Conservation (phyloP, 139 green algal species). For the Chlorokybus atmophyticus region DNA sequence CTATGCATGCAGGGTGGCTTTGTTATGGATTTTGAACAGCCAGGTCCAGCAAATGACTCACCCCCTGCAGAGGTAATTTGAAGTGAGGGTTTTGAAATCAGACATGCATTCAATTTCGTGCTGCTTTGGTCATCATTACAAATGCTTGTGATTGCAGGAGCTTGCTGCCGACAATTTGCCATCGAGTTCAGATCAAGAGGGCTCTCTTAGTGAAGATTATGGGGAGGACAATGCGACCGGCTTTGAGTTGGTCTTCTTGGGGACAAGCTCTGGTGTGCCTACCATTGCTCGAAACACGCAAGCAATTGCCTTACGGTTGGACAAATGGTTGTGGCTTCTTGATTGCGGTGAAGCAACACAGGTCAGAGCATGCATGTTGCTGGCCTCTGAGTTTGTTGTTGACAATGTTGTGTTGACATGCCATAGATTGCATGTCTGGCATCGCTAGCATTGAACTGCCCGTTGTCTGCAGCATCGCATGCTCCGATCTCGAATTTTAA, state of each 20-base stretch:
- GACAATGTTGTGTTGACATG: background rate
- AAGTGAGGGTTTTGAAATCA: no score
- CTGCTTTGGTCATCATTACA: no score
- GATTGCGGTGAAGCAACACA: slow-evolving; percentile 81
- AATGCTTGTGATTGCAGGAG: no score
- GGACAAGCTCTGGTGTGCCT: slow-evolving; percentile 20
- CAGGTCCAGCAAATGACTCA: no score
- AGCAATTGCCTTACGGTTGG: slow-evolving; percentile 43
- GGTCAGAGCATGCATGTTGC: slow-evolving; percentile 8
- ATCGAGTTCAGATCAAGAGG: no score
- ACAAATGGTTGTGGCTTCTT: slow-evolving; percentile 48
- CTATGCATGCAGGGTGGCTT: no score
- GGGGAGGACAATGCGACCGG: slow-evolving; percentile 20
- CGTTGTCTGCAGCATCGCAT: slow-evolving; percentile 33
- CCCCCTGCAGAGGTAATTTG: no score
- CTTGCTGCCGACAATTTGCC: no score
- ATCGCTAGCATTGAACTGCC: background rate
- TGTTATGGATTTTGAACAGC: no score
- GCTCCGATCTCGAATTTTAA: slow-evolving; percentile 4
- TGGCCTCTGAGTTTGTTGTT: background rate
- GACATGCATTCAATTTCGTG: no score
- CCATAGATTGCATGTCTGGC: background rate
- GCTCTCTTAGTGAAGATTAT: background rate
- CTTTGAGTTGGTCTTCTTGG: slow-evolving; percentile 23
- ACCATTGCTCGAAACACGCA: slow-evolving; percentile 62